phyloP scores from a whole-genome alignment of 2,329 filamentous ascomycete genomes.

The Cadophora sp. region DNA sequence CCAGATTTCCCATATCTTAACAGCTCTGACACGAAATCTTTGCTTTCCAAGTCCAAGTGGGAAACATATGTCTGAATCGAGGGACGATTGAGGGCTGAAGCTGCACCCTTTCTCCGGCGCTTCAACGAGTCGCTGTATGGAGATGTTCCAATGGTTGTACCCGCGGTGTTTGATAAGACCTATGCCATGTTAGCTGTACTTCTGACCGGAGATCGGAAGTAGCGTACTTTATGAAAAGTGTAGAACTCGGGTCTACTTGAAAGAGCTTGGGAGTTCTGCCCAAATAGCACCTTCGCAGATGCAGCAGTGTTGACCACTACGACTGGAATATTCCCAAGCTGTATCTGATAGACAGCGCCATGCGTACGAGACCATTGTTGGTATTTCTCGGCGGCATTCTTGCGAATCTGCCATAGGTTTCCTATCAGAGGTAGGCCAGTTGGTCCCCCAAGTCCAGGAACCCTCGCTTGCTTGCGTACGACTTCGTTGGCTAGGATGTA shows the following conservation, averaged over 20 bases:
- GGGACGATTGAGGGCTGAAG: constrained; percentile 69
- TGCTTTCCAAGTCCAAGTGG: constrained; percentile 67
- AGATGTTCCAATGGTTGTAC: constrained; percentile 72
- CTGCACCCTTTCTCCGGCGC: constrained; percentile 67
- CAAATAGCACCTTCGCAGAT: constrained; percentile 57
- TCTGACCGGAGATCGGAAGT: not conserved
- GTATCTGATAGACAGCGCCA: constrained; percentile 61
- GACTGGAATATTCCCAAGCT: constrained; percentile 62
- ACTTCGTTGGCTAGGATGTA: constrained; percentile 36
- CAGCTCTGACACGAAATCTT: constrained; percentile 67
- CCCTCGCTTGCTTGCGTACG: constrained; percentile 29
- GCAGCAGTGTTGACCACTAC: constrained; percentile 62
- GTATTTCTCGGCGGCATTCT: constrained; percentile 63
- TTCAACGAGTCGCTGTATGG: constrained; percentile 71
- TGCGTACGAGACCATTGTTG: constrained; percentile 58
- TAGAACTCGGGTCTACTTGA: constrained; percentile 64
- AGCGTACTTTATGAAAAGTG: constrained; percentile 61
- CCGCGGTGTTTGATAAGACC: constrained; percentile 69
- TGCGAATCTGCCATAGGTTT: constrained; percentile 60
- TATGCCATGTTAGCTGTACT: constrained; percentile 38
- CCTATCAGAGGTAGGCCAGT: constrained; percentile 59
- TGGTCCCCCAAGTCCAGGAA: constrained; percentile 54
- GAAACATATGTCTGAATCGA: constrained; percentile 67
- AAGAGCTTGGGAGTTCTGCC: constrained; percentile 58
- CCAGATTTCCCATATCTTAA: constrained; percentile 63